phyloP scores from a whole-genome alignment of 257 asterid species.

The Nicotiana sylvestris region DNA sequence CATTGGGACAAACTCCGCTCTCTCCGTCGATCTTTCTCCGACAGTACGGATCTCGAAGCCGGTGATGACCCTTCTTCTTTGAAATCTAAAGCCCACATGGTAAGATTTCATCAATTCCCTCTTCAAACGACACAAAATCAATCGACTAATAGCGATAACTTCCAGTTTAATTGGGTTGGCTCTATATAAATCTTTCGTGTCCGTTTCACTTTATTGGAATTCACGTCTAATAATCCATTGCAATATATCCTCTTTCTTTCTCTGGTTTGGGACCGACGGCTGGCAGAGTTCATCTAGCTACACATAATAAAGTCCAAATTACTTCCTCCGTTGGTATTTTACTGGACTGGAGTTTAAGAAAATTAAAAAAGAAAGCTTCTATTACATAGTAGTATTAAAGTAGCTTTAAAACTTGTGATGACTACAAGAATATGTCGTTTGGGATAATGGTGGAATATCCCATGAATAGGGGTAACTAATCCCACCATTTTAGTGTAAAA shows the following conservation, averaged over 20 bases:
- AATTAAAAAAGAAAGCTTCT: no score
- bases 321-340: not conserved
- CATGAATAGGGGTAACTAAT: no score
- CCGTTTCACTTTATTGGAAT: not conserved
- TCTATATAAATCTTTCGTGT: not conserved
- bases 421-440: no score
- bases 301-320: not conserved
- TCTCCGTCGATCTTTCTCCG: conserved; percentile 38
- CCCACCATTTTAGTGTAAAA: no score
- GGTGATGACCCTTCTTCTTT: conserved; percentile 28
- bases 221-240: not conserved
- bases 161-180: not conserved
- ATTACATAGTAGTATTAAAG: no score
- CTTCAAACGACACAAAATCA: not conserved
- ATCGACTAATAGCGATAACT: not conserved
- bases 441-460: no score
- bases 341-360: not conserved
- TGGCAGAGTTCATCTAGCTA: not conserved
- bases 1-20: conserved; percentile 95
- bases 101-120: conserved; percentile 10
- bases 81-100: conserved; percentile 47
- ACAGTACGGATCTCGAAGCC: conserved; percentile 30
- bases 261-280: not conserved
- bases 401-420: no score
- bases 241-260: not conserved